Evolutionary conservation across 352 stramenopile species (phyloP).

Genomic region (Peronospora destructor): DNA sequence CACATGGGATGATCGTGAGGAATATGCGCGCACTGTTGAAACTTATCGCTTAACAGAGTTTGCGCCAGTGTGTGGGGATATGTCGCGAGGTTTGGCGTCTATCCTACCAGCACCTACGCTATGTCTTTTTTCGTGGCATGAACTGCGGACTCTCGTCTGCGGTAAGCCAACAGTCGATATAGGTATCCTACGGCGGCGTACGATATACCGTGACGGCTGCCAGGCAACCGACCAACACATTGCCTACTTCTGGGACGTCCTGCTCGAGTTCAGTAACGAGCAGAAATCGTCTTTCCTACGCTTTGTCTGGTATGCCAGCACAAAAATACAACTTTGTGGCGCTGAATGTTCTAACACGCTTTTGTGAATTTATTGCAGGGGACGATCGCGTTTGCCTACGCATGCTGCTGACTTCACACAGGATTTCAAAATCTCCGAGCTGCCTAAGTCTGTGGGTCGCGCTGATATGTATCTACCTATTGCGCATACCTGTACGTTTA

Average conservation of each 20-base stretch:
- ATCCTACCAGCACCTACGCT: constrained; percentile 79
- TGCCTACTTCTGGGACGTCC: constrained; percentile 87
- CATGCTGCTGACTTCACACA: constrained; percentile 85
- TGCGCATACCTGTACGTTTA: constrained; percentile 71
- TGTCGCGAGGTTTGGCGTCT: constrained; percentile 74
- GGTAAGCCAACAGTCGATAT: constrained; percentile 87
- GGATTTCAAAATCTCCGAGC: constrained; percentile 84
- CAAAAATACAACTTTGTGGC: background rate
- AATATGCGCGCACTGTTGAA: constrained; percentile 76
- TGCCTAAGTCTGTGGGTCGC: constrained; percentile 67
- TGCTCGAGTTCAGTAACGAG: constrained; percentile 81
- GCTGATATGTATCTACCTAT: constrained; percentile 82
- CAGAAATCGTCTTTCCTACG: constrained; percentile 88
- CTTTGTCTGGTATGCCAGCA: constrained; percentile 66
- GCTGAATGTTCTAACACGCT: constrained; percentile 6
- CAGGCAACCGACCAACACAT: constrained; percentile 82
- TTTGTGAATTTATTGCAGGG: constrained; percentile 28
- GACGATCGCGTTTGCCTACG: constrained; percentile 83
- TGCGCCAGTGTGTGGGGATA: constrained; percentile 58
- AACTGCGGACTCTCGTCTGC: constrained; percentile 86
- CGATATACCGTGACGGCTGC: constrained; percentile 88
- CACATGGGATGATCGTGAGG: constrained; percentile 85
- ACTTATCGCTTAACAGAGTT: constrained; percentile 79
- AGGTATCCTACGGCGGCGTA: constrained; percentile 71
- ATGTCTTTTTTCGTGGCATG: constrained; percentile 82